Base-by-base conservation (phyloP, 345 rosid species). In the Populus nigra region DNA sequence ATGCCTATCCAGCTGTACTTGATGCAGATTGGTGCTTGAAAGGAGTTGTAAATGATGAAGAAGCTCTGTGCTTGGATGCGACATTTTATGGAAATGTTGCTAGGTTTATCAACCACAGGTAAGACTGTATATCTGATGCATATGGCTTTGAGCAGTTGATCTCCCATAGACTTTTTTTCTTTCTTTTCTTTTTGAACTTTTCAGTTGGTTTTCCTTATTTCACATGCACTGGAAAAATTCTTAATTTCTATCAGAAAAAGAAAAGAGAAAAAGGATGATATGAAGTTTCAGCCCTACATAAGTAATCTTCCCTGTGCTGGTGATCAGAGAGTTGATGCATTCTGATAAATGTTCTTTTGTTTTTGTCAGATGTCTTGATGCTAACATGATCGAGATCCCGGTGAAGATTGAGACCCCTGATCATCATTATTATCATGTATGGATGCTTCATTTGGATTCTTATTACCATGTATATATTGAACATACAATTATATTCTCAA, bases 81-180 rank as follows among this genome's bases (percentile, higher is more conserved):
- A 89, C 94, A 13, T 68, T 65, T 76, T 84, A 76, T 74, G 98
- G 98, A 65, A 96, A 96, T 86, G 90, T 91, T 74, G 98, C 97
- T 38, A 87, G 94, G 84, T 96, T 96, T 84, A 91, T 96, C 68
- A 96, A 95, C 82, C 98, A 95, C 76, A 89, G 99, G 99, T 90
- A 87, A 68, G 72, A 71, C 68, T 76, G 27, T 81, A 76, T 23
- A 71, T 11, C 25, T 39, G 15, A 8, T 71, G 65, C 73, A 69
- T 27, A 25, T 35, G 45, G 31, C 12, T 71, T 78, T 53, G 71
- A 65, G 25, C 17, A 53, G 23, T 20, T 53, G 59, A 53, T 18
- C 23, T 53, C 71, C 22, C 55, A 62, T 16, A 35, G 10, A 17
- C 8, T 39, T 31, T 33, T 16, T 65, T 53, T 57, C 16, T 31